These are phyloP conservation scores for Diversispora epigaea DNA, from an alignment of 192 early-diverging fungal genomes.

Conservation along the genomic window DNA sequence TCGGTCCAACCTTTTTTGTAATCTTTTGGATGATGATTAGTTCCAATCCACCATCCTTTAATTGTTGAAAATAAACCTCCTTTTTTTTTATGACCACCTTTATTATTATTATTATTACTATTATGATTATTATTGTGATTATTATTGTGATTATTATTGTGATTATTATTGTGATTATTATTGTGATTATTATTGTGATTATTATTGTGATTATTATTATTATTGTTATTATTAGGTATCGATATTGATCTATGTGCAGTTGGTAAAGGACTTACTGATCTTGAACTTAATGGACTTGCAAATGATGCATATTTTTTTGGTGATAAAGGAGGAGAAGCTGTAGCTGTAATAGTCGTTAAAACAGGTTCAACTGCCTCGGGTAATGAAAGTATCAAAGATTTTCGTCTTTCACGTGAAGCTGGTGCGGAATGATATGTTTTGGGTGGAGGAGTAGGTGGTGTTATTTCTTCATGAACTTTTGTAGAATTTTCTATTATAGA, in stretches of 20 bases:
- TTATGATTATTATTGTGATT: conserved; percentile 1
- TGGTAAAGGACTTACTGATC: conserved; percentile 34
- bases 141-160: background rate
- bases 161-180: too few relatives aligned
- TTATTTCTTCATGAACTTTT: background rate
- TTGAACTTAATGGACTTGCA: conserved; percentile 23
- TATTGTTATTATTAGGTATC: conserved; percentile 1
- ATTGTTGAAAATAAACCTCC: conserved; percentile 21
- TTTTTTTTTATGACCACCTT: background rate
- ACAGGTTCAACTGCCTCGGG: conserved; percentile 32
- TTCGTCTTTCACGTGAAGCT: conserved; percentile 27
- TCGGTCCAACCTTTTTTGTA: conserved; percentile 23
- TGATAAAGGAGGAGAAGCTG: conserved; percentile 30
- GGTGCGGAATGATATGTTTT: conserved; percentile 27
- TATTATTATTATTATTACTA: background rate
- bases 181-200: background rate
- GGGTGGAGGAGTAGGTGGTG: conserved; percentile 21
- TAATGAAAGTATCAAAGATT: conserved; percentile 21
- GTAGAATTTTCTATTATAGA: background rate
- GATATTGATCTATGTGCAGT: background rate
- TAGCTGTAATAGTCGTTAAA: conserved; percentile 26
- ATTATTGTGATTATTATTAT: background rate
- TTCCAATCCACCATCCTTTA: conserved; percentile 28
- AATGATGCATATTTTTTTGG: conserved; percentile 32
- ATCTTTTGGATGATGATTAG: background rate